Evolutionary conservation across 495 filamentous ascomycete genomes (phyloP), one percentile per base, ranked within the genome.

Genomic region (Delitschia confertaspora): DNA sequence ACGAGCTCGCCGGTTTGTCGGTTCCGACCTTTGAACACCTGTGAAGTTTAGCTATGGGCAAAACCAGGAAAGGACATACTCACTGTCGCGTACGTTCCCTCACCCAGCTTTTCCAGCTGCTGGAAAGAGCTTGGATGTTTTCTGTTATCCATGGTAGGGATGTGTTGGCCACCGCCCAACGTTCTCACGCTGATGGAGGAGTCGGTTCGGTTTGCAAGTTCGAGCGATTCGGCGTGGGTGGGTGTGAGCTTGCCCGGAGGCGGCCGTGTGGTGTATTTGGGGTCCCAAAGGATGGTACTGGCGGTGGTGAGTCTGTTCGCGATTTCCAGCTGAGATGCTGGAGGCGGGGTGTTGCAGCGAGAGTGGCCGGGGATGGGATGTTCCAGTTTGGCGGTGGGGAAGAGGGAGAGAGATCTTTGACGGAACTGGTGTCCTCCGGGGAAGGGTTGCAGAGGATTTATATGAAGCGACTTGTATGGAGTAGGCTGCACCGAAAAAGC

Each of bases 61-160:
- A 33, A 13, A 13, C 8, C 13, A 16, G 13, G 16, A 5, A 11
- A 22, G 9, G 10, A 5, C 23, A n/a, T n/a, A 33, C 60, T 56
- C 75, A 95, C 91, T 18, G 91, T 98, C 42, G 91, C 91, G 80
- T 98, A 98, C 31, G 91, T 98, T 41, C 91, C 91, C 74, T 98
- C 91, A 60, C 91, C 91, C 49, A 98, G 72, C 82, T 83, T 96
- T 67, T 96, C 89, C 64, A 96, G 78, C 78, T 96, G 89, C 76
- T 95, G 88, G 69, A 96, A 96, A 36, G 86, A 94, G 67, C 83
- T 93, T 35, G 87, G 87, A 56, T 91, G 83, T 55, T 87, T 77
- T 54, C 52, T 33, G 43, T 83, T 83, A 65, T 93, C 87, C 87
- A 94, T 94, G 26, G 47, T 69, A 9, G 50, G 49, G 23, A 63